phyloP scores from a whole-genome alignment of 805 yeast species.

The Wickerhamomyces rabaulensis region DNA sequence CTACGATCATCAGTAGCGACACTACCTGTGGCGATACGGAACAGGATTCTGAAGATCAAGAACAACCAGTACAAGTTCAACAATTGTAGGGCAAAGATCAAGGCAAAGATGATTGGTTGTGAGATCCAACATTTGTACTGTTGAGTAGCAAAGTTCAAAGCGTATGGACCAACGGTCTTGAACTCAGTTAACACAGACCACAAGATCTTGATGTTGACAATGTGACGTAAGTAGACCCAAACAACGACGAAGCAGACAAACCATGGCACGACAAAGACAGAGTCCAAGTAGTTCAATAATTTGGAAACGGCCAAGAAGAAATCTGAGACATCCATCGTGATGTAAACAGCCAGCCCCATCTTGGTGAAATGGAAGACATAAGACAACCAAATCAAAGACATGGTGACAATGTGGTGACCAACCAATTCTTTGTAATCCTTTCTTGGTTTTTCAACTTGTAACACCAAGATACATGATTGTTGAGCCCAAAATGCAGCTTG shows the following conservation, averaged over 20 bases:
- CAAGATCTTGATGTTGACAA: slow-evolving; percentile 70
- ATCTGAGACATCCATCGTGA: slow-evolving; percentile 96
- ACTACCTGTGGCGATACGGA: slow-evolving; percentile 57
- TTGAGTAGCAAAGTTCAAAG: slow-evolving; percentile 78
- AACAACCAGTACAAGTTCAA: slow-evolving; percentile 87
- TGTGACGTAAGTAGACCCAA: slow-evolving; percentile 92
- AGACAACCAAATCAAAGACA: slow-evolving; percentile 78
- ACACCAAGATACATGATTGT: slow-evolving; percentile 75
- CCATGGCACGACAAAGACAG: slow-evolving; percentile 55
- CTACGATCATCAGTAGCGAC: slow-evolving; percentile 77
- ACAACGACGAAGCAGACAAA: slow-evolving; percentile 60
- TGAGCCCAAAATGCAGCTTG: slow-evolving; percentile 99
- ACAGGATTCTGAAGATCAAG: slow-evolving; percentile 72
- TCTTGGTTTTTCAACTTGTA: slow-evolving; percentile 91
- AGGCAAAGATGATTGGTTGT: slow-evolving; percentile 78
- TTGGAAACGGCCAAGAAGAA: slow-evolving; percentile 81
- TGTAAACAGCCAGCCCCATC: slow-evolving; percentile 87
- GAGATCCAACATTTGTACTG: slow-evolving; percentile 97
- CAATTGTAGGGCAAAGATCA: slow-evolving; percentile 75
- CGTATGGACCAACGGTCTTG: slow-evolving; percentile 75
- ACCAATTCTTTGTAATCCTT: slow-evolving; percentile 89
- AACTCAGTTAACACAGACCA: slow-evolving; percentile 86
- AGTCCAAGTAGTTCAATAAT: slow-evolving; percentile 79
- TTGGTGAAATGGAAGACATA: slow-evolving; percentile 94
- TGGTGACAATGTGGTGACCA: slow-evolving; percentile 89